Percentiles rank a stretch among this genome's conserved stretches.
phyloP scores from a whole-genome alignment of 2,329 filamentous ascomycete genomes.

The Aspergillus terreus region DNA sequence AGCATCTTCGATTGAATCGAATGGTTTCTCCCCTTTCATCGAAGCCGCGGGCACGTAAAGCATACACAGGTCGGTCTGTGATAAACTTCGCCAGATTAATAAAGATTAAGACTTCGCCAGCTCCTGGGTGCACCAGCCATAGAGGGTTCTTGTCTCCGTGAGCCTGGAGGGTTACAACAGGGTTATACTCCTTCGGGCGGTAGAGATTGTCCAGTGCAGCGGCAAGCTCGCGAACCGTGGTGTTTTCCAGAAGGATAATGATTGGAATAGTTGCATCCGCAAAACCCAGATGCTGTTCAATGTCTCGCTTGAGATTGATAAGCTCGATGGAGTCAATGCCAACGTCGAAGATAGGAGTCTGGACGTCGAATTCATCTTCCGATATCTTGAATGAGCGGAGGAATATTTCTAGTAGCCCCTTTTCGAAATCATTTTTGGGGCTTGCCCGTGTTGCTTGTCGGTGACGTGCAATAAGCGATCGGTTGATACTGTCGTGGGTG shows the following conservation, averaged over 20 bases:
- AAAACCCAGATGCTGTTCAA: slow-evolving; percentile 26
- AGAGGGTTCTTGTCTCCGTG: slow-evolving; percentile 25
- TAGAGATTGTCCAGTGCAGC: slow-evolving; percentile 17
- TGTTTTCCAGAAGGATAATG: slow-evolving; percentile 22
- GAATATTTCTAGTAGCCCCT: slow-evolving; percentile 7
- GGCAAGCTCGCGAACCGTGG: slow-evolving; percentile 28
- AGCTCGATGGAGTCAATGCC: slow-evolving; percentile 38
- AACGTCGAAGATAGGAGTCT: slow-evolving; percentile 23
- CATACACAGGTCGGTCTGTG: slow-evolving; percentile 15
- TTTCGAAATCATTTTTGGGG: slow-evolving; percentile 8
- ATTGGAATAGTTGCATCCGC: slow-evolving; percentile 11
- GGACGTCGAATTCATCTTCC: slow-evolving; percentile 12
- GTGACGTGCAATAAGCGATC: slow-evolving; percentile 1
- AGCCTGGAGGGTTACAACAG: slow-evolving; percentile 27
- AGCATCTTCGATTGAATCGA: slow-evolving; percentile 38
- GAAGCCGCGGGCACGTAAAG: slow-evolving; percentile 15
- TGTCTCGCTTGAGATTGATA: slow-evolving; percentile 36
- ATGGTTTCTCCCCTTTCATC: slow-evolving; percentile 30
- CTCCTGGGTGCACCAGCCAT: slow-evolving; percentile 37
- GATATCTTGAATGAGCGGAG: slow-evolving; percentile 5
- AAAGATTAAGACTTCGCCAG: slow-evolving; percentile 39
- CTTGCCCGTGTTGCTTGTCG: neutral
- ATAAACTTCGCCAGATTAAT: slow-evolving; percentile 24
- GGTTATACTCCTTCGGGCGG: slow-evolving; percentile 21
- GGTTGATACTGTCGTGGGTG: slow-evolving; percentile 25